Percentiles rank a stretch among this genome's conserved stretches.
Evolutionary conservation across 495 filamentous ascomycete genomes (phyloP).

Genomic region (Opeltia flavorubescens): DNA sequence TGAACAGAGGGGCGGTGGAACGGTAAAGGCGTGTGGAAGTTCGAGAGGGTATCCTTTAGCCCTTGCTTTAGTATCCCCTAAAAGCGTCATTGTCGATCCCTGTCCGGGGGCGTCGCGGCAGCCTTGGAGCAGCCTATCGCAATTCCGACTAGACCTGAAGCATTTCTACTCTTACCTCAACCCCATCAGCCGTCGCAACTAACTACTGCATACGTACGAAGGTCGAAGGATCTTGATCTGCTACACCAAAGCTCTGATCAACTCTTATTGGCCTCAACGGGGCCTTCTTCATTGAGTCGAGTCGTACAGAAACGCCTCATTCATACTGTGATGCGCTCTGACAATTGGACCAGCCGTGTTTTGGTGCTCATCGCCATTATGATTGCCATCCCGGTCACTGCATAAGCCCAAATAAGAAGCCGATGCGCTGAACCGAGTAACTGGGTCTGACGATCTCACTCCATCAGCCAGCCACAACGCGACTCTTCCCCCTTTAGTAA

Average conservation of each 20-base stretch:
- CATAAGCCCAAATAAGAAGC: neutral
- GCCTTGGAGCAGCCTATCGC: neutral
- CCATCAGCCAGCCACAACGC: neutral
- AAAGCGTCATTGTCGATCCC: constrained; percentile 1
- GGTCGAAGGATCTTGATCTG: too few species aligned
- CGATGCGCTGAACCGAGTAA: neutral
- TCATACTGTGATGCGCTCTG: too few species aligned
- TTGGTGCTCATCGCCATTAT: too few species aligned
- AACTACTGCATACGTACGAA: too few species aligned
- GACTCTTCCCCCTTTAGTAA: neutral
- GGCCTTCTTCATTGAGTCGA: too few species aligned
- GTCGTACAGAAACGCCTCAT: too few species aligned
- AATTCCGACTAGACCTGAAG: too few species aligned
- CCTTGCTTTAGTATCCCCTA: neutral
- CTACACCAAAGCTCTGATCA: too few species aligned
- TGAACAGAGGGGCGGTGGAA: neutral
- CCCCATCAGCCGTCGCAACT: neutral
- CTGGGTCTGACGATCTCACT: neutral
- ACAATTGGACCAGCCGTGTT: too few species aligned
- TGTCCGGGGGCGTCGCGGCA: neutral
- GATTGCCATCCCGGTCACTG: neutral
- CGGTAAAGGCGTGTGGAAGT: neutral
- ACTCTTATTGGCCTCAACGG: too few species aligned
- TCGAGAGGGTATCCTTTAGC: neutral
- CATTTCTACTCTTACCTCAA: too few species aligned